Conservation (phyloP, 345 rosid species). For the Reutealis trisperma region DNA sequence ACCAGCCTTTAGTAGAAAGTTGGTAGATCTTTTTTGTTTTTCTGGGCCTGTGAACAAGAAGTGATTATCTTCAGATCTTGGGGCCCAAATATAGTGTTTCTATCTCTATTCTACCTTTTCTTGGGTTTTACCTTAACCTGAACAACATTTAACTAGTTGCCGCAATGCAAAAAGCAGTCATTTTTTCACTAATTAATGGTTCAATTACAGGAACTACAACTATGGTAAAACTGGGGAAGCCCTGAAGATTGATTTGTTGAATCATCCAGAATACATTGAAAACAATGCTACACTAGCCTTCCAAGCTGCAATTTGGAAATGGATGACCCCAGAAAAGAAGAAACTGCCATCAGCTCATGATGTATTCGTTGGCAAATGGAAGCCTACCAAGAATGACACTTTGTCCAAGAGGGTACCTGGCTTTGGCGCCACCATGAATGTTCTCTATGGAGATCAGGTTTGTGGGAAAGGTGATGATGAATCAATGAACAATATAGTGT, state of each 20-base stretch:
- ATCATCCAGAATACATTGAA: conserved; percentile 73
- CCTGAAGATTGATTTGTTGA: conserved; percentile 60
- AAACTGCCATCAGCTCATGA: conserved; percentile 76
- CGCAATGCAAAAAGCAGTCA: background rate
- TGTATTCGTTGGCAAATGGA: conserved; percentile 75
- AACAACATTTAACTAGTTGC: background rate
- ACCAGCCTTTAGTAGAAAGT: background rate
- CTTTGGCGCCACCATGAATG: conserved; percentile 78
- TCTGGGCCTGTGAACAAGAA: background rate
- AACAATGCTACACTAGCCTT: conserved; percentile 77
- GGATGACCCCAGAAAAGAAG: conserved; percentile 92
- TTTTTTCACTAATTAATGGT: background rate
- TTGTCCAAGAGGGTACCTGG: conserved; percentile 67
- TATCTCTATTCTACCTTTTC: background rate
- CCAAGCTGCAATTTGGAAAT: conserved; percentile 77
- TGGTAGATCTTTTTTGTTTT: background rate
- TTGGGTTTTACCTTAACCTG: too few species aligned
- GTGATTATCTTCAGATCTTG: background rate
- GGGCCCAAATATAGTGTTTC: background rate
- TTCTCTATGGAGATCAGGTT: conserved; percentile 67
- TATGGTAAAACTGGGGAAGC: conserved; percentile 77
- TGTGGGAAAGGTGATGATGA: conserved; percentile 65
- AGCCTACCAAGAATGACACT: conserved; percentile 82
- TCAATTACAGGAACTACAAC: conserved; percentile 70
- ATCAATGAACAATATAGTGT: conserved; percentile 68